Conservation (phyloP, 352 stramenopile species). For the Elongisporangium anandrum region DNA sequence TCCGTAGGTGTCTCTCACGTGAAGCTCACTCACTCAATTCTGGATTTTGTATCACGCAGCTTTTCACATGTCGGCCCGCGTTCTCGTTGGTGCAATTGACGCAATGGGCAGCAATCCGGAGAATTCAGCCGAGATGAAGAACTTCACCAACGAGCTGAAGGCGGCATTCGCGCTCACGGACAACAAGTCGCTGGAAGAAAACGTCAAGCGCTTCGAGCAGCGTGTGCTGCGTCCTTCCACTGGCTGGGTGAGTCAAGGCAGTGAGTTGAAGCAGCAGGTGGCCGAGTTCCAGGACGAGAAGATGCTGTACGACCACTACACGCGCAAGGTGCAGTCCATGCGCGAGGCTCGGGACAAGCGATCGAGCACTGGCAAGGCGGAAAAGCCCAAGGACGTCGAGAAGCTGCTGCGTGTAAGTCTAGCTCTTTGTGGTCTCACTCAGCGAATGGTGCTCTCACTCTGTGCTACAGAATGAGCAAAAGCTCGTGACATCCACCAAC, state of each 20-base stretch:
- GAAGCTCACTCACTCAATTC: no score
- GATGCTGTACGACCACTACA: slow-evolving; percentile 75
- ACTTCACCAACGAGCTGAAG: slow-evolving; percentile 54
- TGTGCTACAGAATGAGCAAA: slow-evolving; percentile 59
- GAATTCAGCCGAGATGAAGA: slow-evolving; percentile 55
- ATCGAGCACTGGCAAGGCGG: slow-evolving; percentile 30
- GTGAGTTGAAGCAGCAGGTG: slow-evolving; percentile 39
- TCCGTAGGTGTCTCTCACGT: no score
- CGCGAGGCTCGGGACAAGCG: slow-evolving; percentile 67
- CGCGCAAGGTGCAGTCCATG: slow-evolving; percentile 59
- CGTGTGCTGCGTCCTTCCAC: slow-evolving; percentile 50
- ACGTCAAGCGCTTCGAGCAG: slow-evolving; percentile 46
- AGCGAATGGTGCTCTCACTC: not conserved
- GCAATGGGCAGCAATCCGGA: slow-evolving; percentile 25
- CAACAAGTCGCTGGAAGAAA: slow-evolving; percentile 45
- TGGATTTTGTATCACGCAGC: slow-evolving; percentile 2
- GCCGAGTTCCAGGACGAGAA: slow-evolving; percentile 60
- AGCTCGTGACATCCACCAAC: slow-evolving; percentile 56
- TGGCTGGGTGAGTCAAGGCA: slow-evolving; percentile 52
- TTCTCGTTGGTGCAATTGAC: slow-evolving; percentile 56
- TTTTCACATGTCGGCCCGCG: slow-evolving; percentile 52
- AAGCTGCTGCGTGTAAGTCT: slow-evolving; percentile 56
- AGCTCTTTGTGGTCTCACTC: not conserved
- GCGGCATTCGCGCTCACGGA: slow-evolving; percentile 57
- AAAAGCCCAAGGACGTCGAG: slow-evolving; percentile 75